Percentiles rank a stretch among this genome's conserved stretches.
These are phyloP conservation scores for Medicago arabica DNA, from an alignment of 306 rosid genomes.

Conservation along the genomic window DNA sequence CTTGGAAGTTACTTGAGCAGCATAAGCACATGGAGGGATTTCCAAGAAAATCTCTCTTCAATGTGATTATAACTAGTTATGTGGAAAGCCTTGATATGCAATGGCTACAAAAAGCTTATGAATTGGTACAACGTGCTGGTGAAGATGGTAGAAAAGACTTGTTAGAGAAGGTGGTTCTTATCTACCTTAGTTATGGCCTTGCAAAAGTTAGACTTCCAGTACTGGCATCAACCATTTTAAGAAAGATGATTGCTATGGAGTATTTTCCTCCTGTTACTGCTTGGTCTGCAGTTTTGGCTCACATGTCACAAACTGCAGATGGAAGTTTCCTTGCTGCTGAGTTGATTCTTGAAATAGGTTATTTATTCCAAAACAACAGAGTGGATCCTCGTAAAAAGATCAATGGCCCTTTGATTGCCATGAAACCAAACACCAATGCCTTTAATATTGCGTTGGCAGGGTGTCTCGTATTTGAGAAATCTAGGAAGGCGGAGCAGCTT, in stretches of 20 bases:
- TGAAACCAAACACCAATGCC: conserved; percentile 75
- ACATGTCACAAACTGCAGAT: conserved; percentile 73
- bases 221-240: conserved; percentile 72
- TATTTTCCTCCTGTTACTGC: conserved; percentile 72
- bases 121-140: conserved; percentile 65
- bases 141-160: conserved; percentile 63
- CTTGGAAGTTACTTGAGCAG: conserved; percentile 79
- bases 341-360: conserved; percentile 82
- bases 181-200: conserved; percentile 77
- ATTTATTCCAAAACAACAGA: conserved; percentile 80
- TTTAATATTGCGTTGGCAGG: conserved; percentile 83
- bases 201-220: conserved; percentile 68
- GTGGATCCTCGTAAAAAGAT: conserved; percentile 83
- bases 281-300: conserved; percentile 81
- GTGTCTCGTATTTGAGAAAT: conserved; percentile 71
- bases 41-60: conserved; percentile 77
- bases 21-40: conserved; percentile 83
- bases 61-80: conserved; percentile 58
- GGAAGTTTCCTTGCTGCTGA: conserved; percentile 90
- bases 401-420: conserved; percentile 69
- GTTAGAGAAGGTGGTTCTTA: conserved; percentile 71
- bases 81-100: conserved; percentile 62
- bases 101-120: conserved; percentile 77
- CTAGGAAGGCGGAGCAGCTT: conserved; percentile 85
- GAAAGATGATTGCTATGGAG: conserved; percentile 72